Base-by-base conservation (phyloP, 352 stramenopile genomes). In the Phytopythium aichiense region DNA sequence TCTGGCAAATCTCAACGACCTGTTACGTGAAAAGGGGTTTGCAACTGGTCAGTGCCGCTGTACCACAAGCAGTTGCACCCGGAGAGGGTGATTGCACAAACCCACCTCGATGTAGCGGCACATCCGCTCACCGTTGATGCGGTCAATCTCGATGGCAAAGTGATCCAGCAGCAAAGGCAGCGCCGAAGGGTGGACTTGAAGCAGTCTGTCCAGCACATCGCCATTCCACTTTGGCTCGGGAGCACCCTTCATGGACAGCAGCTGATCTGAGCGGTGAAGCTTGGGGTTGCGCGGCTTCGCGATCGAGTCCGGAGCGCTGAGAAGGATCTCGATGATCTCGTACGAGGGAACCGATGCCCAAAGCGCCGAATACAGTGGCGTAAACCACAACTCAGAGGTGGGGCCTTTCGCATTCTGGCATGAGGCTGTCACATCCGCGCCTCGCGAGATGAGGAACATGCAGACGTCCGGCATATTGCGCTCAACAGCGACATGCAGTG, bases 111-210 rank as follows among this genome's bases (percentile, higher is more conserved):
- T 55, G 43, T 82, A 87, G 31, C 70, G 73, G 45, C 67, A 79
- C 30, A 81, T 64, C 56, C 69, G 78, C 11, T 79, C 69, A 12
- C 77, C 77, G 30, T 76, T 84, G n/a, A 81, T 76, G n/a, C 66
- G 68, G 40, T 75, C 76, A 7, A 80, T 77, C 63, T 77, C 68
- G 7, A 74, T 51, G 11, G 66, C 67, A 43, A 77, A 87, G 57
- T 87, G 74, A 42, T 87, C 68, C 45, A 87, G 56, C 33, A 82
- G 78, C 18, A 80, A 58, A 5, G 72, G 65, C 12, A 87, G 61
- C 20, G 73, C 63, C 25, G 67, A 68, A 2, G 67, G 63, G 31
- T 84, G 73, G 0, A 83, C 66, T 46, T 79, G 72, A 6, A 79
- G 35, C 37, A 87, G 45, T 37, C 75, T 72, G 20, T 77, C 60